Conservation (phyloP, 139 green algal genomes). For the Chlorella sp. region DNA sequence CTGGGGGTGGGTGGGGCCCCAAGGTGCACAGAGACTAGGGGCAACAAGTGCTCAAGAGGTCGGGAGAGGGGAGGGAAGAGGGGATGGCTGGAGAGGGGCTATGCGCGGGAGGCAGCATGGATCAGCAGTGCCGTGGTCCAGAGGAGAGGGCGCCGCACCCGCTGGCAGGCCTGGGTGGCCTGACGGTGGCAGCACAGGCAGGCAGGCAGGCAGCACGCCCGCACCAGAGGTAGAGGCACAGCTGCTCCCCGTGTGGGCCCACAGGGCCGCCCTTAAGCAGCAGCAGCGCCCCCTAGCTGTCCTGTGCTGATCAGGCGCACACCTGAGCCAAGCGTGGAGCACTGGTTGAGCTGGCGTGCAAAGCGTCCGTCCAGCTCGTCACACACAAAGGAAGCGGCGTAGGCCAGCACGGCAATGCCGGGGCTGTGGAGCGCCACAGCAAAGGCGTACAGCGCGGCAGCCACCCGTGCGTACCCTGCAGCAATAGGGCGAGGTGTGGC, state of each 20-base stretch:
- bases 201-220: neutral
- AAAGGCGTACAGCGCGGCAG: constrained; percentile 76
- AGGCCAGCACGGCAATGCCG: constrained; percentile 57
- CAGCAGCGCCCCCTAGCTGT: neutral
- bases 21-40: neutral
- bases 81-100: neutral
- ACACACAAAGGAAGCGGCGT: constrained; percentile 87
- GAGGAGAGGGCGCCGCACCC: too few relatives aligned
- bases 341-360: constrained; percentile 86
- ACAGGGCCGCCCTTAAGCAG: neutral
- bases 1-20: neutral
- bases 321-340: constrained; percentile 81
- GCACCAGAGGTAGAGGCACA: neutral
- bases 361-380: constrained; percentile 95
- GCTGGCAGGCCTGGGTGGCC: neutral
- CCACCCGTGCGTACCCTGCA: constrained; percentile 87
- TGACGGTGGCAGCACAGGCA: neutral
- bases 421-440: constrained; percentile 67
- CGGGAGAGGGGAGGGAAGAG: too few relatives aligned
- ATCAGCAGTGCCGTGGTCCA: too few relatives aligned
- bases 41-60: too few relatives aligned
- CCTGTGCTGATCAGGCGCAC: neutral
- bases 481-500: neutral
- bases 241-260: neutral
- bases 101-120: too few relatives aligned